These are phyloP conservation scores for Spinellus fusiger DNA, from an alignment of 192 early-diverging fungal species.

Conservation along the genomic window DNA sequence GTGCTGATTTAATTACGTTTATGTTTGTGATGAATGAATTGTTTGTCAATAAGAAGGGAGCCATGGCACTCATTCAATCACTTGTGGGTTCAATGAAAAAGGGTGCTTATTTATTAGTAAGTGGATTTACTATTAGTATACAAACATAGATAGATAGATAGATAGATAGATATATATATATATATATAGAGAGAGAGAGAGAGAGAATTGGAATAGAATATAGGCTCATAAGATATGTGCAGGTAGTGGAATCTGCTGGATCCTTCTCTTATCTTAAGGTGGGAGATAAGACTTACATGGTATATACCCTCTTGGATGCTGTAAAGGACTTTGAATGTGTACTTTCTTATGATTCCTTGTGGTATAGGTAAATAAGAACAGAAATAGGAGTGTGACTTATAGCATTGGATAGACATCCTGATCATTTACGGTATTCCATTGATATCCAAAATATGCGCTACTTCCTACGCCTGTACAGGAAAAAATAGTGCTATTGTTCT, in stretches of 20 bases:
- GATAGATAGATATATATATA: not conserved
- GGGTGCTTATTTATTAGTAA: conserved; percentile 68
- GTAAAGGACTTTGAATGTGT: conserved; percentile 64
- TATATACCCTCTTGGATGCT: conserved; percentile 82
- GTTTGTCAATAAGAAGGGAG: conserved; percentile 67
- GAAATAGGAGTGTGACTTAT: not conserved
- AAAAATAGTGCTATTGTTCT: conserved; percentile 35
- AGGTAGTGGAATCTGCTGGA: conserved; percentile 86
- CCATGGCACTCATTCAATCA: conserved; percentile 70
- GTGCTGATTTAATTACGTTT: conserved; percentile 71
- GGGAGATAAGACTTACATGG: conserved; percentile 77
- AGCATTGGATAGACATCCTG: conserved; percentile 29
- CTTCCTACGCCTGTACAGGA: conserved; percentile 79
- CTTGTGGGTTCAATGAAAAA: conserved; percentile 57
- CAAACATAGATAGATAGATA: not conserved
- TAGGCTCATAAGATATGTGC: not conserved
- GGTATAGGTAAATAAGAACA: conserved; percentile 54
- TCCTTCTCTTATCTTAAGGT: conserved; percentile 85
- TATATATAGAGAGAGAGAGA: too few relatives aligned
- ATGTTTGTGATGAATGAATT: conserved; percentile 95
- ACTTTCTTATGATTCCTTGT: conserved; percentile 60
- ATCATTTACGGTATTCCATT: conserved; percentile 66
- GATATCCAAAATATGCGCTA: conserved; percentile 90
- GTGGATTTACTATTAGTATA: not conserved
- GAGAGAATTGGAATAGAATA: not conserved